phyloP scores from a whole-genome alignment of 805 yeast genomes.

The Candida maesae region DNA sequence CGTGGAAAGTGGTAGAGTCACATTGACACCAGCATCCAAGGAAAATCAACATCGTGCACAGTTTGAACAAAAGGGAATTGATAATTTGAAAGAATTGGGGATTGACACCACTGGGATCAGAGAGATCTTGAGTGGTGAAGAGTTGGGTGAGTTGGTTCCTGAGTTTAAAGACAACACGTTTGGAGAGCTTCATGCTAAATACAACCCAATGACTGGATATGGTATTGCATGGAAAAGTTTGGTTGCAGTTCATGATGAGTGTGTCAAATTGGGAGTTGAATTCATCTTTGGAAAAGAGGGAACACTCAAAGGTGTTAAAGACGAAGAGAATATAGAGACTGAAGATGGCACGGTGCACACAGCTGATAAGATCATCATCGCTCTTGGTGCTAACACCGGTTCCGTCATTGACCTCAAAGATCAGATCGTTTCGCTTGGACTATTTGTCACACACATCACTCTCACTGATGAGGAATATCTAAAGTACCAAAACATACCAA shows the following conservation, averaged over 20 bases:
- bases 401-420: conserved; percentile 28
- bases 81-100: conserved; percentile 29
- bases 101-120: conserved; percentile 27
- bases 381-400: conserved; percentile 38
- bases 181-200: conserved; percentile 26
- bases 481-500: conserved; percentile 36
- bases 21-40: conserved; percentile 30
- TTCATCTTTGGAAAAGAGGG: conserved; percentile 34
- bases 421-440: conserved; percentile 36
- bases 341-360: conserved; percentile 27
- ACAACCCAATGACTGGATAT: conserved; percentile 41
- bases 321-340: conserved; percentile 20
- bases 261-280: conserved; percentile 30
- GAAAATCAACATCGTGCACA: conserved; percentile 32
- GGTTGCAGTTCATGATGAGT: conserved; percentile 29
- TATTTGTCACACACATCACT: conserved; percentile 35
- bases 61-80: conserved; percentile 36
- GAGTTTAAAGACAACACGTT: conserved; percentile 27
- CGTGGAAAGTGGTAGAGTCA: conserved; percentile 40
- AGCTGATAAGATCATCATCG: conserved; percentile 31
- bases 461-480: conserved; percentile 34
- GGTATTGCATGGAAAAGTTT: conserved; percentile 40
- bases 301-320: conserved; percentile 19
- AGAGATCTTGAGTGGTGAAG: conserved; percentile 29
- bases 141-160: conserved; percentile 28